phyloP scores from a whole-genome alignment of 78 protist genomes.

The Capsaspora owczarzaki region DNA sequence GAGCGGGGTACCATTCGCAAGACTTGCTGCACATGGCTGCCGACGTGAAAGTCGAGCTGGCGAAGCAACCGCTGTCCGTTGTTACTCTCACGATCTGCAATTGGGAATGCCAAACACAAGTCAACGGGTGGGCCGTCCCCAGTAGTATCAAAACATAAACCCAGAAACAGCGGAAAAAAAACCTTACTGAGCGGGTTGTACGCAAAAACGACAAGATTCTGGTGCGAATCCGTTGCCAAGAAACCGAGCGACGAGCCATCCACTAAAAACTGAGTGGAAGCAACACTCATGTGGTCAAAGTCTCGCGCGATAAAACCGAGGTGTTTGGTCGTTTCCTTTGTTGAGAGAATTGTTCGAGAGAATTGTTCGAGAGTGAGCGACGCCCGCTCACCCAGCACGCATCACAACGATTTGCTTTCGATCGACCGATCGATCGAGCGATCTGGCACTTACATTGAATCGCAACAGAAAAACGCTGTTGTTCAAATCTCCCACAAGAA shows the following conservation, averaged over 20 bases:
- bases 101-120: not conserved
- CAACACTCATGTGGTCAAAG: not conserved
- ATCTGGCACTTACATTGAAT: not conserved
- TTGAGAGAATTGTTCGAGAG: not conserved
- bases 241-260: not conserved
- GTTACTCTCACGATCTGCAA: not conserved
- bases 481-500: not conserved
- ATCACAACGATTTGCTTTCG: not conserved
- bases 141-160: not conserved
- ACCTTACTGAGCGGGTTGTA: not conserved
- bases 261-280: not conserved
- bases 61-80: not conserved
- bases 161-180: not conserved
- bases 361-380: not conserved
- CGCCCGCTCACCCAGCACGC: not conserved
- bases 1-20: too few relatives aligned
- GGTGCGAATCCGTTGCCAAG: not conserved
- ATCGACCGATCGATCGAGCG: not conserved
- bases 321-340: not conserved
- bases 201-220: not conserved
- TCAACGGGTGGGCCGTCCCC: not conserved
- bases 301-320: not conserved
- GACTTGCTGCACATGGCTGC: too few relatives aligned
- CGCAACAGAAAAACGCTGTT: not conserved
- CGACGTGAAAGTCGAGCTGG: not conserved